Conservation (phyloP, 805 yeast genomes). For the Yamadazyma olivae region DNA sequence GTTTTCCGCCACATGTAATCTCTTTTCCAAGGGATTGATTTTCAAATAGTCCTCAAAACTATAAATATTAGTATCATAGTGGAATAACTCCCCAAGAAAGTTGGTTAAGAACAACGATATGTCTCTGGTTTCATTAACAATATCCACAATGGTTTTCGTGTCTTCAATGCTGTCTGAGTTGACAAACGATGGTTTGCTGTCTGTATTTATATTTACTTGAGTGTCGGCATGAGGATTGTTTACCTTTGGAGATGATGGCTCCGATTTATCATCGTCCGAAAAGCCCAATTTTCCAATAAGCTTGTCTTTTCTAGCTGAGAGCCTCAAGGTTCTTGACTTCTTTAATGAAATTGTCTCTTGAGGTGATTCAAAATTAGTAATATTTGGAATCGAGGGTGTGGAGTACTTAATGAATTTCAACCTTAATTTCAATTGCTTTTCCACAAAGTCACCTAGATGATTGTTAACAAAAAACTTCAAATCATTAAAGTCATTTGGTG, state of each 20-base stretch:
- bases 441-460: constrained; percentile 25
- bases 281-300: constrained; percentile 15
- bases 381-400: constrained; percentile 10
- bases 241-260: constrained; percentile 5
- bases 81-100: constrained; percentile 41
- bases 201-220: not conserved
- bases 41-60: constrained; percentile 29
- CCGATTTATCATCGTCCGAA: constrained; percentile 8
- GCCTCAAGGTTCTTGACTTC: constrained; percentile 29
- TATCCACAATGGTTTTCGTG: constrained; percentile 28
- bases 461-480: constrained; percentile 43
- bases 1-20: constrained; percentile 27
- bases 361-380: constrained; percentile 1
- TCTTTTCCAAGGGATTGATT: constrained; percentile 23
- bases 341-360: constrained; percentile 14
- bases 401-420: constrained; percentile 17
- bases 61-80: constrained; percentile 29
- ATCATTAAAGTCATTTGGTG: constrained; percentile 44
- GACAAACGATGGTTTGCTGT: not conserved
- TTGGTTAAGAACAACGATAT: constrained; percentile 36
- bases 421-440: constrained; percentile 19
- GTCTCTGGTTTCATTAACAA: constrained; percentile 33
- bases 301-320: constrained; percentile 27
- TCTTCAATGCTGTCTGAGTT: constrained; percentile 26
- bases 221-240: constrained; percentile 1